These are phyloP conservation scores for Cucumis cinereus DNA, from an alignment of 306 rosid genomes.

Conservation along the genomic window DNA sequence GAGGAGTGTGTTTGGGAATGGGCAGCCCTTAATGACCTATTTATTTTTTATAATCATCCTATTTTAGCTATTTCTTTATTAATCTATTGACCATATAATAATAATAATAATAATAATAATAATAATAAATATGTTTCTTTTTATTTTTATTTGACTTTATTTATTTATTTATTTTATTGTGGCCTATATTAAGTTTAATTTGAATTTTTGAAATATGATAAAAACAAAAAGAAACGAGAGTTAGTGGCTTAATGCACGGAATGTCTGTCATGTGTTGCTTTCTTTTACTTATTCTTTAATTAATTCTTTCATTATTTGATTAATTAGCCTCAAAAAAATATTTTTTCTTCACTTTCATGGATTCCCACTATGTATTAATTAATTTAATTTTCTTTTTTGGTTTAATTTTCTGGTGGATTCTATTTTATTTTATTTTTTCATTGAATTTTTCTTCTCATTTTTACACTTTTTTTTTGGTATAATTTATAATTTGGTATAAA, in stretches of 20 bases:
- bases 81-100: background rate
- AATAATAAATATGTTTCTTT: background rate
- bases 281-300: background rate
- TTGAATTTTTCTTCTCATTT: background rate
- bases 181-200: background rate
- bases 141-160: background rate
- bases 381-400: background rate
- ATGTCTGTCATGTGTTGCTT: background rate
- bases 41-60: background rate
- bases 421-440: background rate
- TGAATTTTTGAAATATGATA: background rate
- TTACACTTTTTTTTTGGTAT: background rate
- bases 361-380: background rate
- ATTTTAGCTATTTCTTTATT: background rate
- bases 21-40: background rate
- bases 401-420: background rate
- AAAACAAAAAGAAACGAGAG: background rate
- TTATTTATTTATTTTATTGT: background rate
- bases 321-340: background rate
- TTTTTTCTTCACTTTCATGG: background rate
- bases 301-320: background rate
- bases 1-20: background rate
- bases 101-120: background rate
- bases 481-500: too few relatives aligned
- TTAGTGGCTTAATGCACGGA: conserved; percentile 9